Evolutionary conservation across 164 flowering plant species (phyloP).

Genomic region (Nymphaea colorata): DNA sequence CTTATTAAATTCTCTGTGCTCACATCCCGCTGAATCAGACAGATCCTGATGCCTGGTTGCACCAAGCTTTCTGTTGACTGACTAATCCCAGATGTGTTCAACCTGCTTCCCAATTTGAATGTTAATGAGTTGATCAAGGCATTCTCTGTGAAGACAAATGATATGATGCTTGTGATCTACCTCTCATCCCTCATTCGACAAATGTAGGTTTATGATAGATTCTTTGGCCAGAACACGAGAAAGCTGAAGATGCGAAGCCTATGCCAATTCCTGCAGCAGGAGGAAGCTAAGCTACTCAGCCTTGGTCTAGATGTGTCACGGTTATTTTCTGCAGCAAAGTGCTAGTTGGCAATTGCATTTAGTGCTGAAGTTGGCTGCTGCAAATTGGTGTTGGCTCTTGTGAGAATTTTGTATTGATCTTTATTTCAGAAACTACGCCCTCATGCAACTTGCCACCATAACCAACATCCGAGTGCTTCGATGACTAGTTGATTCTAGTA

Average conservation of each 20-base stretch:
- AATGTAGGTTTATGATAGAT: constrained; percentile 31
- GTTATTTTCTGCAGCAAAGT: neutral
- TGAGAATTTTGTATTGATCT: neutral
- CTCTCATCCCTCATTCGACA: constrained; percentile 84
- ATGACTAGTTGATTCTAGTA: too few relatives aligned
- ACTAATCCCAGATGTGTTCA: constrained; percentile 72
- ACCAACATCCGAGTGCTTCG: too few relatives aligned
- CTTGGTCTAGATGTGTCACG: neutral
- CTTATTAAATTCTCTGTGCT: too few relatives aligned
- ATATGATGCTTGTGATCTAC: constrained; percentile 95
- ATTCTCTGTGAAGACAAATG: constrained; percentile 89
- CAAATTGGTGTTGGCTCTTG: neutral
- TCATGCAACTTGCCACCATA: too few relatives aligned
- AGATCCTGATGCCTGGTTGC: too few relatives aligned
- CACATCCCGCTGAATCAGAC: too few relatives aligned
- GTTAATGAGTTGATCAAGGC: constrained; percentile 77
- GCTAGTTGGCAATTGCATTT: neutral
- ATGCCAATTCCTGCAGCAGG: constrained; percentile 39
- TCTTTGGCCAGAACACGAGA: constrained; percentile 91
- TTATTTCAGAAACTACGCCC: neutral
- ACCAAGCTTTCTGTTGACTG: too few relatives aligned
- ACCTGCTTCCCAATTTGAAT: constrained; percentile 87
- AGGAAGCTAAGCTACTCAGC: constrained; percentile 28
- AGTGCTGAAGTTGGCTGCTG: neutral
- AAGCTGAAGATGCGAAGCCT: constrained; percentile 84